Percentiles rank a stretch among this genome's conserved stretches.
These are phyloP conservation scores for Tricholoma matsutake DNA, from an alignment of 768 basidiomycete species.

Conservation along the genomic window DNA sequence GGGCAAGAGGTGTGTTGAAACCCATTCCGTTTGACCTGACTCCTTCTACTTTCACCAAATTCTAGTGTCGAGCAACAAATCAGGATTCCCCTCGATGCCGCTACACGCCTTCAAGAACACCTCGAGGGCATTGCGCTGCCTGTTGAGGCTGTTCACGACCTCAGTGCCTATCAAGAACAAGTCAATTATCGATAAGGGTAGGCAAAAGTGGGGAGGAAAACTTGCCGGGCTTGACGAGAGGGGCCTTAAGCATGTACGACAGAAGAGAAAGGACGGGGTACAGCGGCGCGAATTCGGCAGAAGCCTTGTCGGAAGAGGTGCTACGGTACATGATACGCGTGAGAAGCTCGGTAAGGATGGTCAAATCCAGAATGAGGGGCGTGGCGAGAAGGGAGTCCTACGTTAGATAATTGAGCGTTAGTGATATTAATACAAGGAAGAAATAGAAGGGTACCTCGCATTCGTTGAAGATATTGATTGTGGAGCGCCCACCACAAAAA, in stretches of 20 bases:
- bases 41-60: constrained; percentile 64
- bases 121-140: constrained; percentile 94
- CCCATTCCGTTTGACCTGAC: neutral
- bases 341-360: constrained; percentile 91
- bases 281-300: constrained; percentile 70
- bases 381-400: constrained; percentile 95
- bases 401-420: neutral
- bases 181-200: neutral
- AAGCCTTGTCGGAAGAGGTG: constrained; percentile 23
- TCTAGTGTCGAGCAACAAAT: constrained; percentile 83
- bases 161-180: constrained; percentile 53
- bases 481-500: constrained; percentile 90
- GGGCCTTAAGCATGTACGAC: constrained; percentile 97
- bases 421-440: neutral
- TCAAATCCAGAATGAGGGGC: constrained; percentile 90
- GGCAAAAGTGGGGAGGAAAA: neutral
- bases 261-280: constrained; percentile 92
- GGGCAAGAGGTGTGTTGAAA: constrained; percentile 8
- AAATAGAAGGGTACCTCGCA: constrained; percentile 61
- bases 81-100: constrained; percentile 78
- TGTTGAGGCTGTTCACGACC: constrained; percentile 92
- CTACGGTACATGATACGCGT: constrained; percentile 90
- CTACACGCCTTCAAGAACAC: constrained; percentile 93
- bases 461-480: constrained; percentile 97
- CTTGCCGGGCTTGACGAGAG: constrained; percentile 88